phyloP scores from a whole-genome alignment of 495 filamentous ascomycete genomes.

The Hamigera avellanea region DNA sequence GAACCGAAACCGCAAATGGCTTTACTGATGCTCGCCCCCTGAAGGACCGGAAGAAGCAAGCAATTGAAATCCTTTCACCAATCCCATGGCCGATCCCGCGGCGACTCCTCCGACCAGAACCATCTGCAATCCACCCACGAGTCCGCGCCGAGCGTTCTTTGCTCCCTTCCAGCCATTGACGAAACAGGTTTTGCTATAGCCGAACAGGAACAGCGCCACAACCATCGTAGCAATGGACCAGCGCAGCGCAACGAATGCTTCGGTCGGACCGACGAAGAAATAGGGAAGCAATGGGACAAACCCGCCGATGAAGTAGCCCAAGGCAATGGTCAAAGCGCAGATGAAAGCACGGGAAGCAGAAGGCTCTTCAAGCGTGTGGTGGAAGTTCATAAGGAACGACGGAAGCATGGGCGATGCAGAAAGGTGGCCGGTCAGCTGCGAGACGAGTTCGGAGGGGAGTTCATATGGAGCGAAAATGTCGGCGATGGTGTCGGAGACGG shows the following conservation, averaged over 20 bases:
- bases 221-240: constrained; percentile 63
- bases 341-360: constrained; percentile 40
- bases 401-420: constrained; percentile 34
- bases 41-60: constrained; percentile 11
- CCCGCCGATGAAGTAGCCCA: constrained; percentile 66
- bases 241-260: constrained; percentile 48
- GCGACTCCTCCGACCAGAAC: constrained; percentile 54
- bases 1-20: too few relatives aligned
- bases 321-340: constrained; percentile 53
- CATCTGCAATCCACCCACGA: constrained; percentile 49
- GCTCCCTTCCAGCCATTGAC: constrained; percentile 26
- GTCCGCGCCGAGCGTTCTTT: constrained; percentile 26
- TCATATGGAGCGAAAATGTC: constrained; percentile 45
- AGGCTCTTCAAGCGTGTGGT: constrained; percentile 40
- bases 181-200: constrained; percentile 57
- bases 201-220: constrained; percentile 60
- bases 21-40: too few relatives aligned
- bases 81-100: constrained; percentile 52
- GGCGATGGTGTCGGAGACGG: constrained; percentile 26
- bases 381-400: constrained; percentile 47
- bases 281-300: constrained; percentile 66
- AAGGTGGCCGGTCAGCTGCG: constrained; percentile 36
- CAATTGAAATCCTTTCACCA: constrained; percentile 45
- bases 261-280: constrained; percentile 47
- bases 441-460: constrained; percentile 33